Evolutionary conservation across 306 rosid species (phyloP).

Genomic region (Prunus mira): DNA sequence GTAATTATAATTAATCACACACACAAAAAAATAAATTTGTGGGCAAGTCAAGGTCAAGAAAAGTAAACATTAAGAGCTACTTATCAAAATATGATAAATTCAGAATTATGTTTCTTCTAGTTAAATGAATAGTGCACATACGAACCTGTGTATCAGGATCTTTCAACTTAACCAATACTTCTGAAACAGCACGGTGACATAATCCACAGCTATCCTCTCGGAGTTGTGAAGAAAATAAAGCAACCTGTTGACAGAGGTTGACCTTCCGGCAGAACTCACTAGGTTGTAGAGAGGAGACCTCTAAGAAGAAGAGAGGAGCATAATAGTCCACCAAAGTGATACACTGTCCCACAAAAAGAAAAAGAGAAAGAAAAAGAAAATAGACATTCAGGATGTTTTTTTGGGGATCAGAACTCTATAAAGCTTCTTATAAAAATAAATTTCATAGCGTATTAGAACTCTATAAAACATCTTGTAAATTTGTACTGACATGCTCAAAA

Average conservation of each 20-base stretch:
- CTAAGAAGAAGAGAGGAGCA: slow-evolving; percentile 73
- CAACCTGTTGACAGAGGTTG: slow-evolving; percentile 56
- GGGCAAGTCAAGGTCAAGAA: not conserved
- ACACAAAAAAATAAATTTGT: not conserved
- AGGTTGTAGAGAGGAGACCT: slow-evolving; percentile 53
- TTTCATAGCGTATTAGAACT: not conserved
- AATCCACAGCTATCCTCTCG: slow-evolving; percentile 62
- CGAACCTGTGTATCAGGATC: slow-evolving; percentile 81
- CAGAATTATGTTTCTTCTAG: not conserved
- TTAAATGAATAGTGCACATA: slow-evolving; percentile 8
- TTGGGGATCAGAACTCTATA: not conserved
- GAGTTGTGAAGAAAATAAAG: slow-evolving; percentile 41
- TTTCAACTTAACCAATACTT: slow-evolving; percentile 53
- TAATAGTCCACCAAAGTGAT: slow-evolving; percentile 69
- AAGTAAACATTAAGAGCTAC: slow-evolving; percentile 1
- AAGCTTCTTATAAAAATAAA: not conserved
- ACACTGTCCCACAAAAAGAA: slow-evolving; percentile 48
- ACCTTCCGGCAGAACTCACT: slow-evolving; percentile 62
- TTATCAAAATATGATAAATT: not conserved
- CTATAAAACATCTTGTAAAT: not conserved
- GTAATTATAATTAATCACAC: not conserved
- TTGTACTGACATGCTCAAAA: not conserved
- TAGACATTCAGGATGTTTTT: not conserved
- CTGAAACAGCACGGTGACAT: slow-evolving; percentile 64
- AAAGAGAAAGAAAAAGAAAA: slow-evolving; percentile 4